Conservation (phyloP, 2,329 filamentous ascomycete species). For the Achaetomium macrosporum region DNA sequence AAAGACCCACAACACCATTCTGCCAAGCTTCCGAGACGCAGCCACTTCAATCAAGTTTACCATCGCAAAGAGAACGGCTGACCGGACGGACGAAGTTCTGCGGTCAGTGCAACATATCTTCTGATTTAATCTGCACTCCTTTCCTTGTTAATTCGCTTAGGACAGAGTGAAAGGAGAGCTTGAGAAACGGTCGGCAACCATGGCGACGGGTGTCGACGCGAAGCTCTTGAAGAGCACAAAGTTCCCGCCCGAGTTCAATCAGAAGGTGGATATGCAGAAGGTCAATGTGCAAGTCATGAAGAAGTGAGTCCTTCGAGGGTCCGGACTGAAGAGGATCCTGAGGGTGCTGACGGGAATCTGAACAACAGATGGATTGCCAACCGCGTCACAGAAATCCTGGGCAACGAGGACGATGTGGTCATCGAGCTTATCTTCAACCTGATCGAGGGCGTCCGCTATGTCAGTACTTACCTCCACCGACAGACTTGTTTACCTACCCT, state of each 20-base stretch:
- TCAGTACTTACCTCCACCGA: conserved; percentile 41
- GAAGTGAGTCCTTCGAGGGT: conserved; percentile 56
- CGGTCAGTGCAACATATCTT: too few relatives aligned
- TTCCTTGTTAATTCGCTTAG: neutral
- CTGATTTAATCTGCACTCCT: neutral
- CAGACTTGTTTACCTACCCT: too few relatives aligned
- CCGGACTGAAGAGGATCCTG: neutral
- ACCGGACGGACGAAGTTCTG: too few relatives aligned
- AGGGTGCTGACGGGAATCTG: neutral
- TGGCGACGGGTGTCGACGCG: conserved; percentile 81
- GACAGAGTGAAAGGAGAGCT: neutral
- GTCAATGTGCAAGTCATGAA: conserved; percentile 98
- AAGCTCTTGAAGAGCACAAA: conserved; percentile 88
- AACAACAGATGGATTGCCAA: conserved; percentile 78
- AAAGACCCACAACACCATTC: too few relatives aligned
- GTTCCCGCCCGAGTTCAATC: conserved; percentile 86
- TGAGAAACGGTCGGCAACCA: conserved; percentile 33
- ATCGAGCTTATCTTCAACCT: conserved; percentile 73
- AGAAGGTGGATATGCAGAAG: conserved; percentile 96
- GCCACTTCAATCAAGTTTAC: too few relatives aligned
- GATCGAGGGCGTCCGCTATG: conserved; percentile 68
- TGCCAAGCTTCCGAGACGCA: too few relatives aligned
- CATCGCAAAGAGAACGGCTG: too few relatives aligned
- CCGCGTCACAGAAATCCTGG: conserved; percentile 79
- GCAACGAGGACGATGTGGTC: conserved; percentile 92